Evolutionary conservation across 73 alveolate genomes (phyloP), one percentile per base, ranked within the genome.

Genomic region (Stentor roeselii): DNA sequence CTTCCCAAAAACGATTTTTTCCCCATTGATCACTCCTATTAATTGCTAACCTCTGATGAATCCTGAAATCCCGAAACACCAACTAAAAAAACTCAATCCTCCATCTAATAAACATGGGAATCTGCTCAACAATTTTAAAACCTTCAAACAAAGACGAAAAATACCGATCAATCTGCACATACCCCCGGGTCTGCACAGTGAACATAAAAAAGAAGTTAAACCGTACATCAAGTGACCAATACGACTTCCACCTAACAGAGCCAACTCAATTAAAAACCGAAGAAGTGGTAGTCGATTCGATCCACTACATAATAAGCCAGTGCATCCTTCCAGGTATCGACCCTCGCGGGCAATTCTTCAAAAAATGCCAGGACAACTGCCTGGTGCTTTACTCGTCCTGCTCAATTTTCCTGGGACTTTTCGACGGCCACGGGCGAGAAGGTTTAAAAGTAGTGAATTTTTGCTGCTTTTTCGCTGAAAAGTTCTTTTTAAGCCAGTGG

Each of bases 341-440:
- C 41, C 80, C 80, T 30, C 14, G 80, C 1, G 80, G 80, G 1
- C 42, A 67, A 67, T 50, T 11, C 21, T 21, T 21, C 27, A 67
- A 67, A 32, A 67, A 21, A 1, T 67, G 80, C 41, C 80, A 67
- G 34, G 80, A 67, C 2, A 21, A 34, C 42, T 67, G 80, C 37
- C 27, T 67, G 34, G 11, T 67, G 15, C n/a, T 67, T 34, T 27
- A 34, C 41, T 15, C 21, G 27, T n/a, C n/a, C 11, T 27, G 0
- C n/a, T 21, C 41, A 1, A 32, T 67, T n/a, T 67, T 67, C 41
- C 37, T 67, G 34, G 80, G 42, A 30, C 27, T 67, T 30, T 67
- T 67, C 37, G 80, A 67, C 34, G 80, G 80, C 80, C 80, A 67
- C 34, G 80, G 80, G 14, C 21, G n/a, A 0, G 41, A 67, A 67